Evolutionary conservation across 768 basidiomycete genomes (phyloP), one percentile per base, ranked within the genome.

Genomic region (Exidia glandulosa): DNA sequence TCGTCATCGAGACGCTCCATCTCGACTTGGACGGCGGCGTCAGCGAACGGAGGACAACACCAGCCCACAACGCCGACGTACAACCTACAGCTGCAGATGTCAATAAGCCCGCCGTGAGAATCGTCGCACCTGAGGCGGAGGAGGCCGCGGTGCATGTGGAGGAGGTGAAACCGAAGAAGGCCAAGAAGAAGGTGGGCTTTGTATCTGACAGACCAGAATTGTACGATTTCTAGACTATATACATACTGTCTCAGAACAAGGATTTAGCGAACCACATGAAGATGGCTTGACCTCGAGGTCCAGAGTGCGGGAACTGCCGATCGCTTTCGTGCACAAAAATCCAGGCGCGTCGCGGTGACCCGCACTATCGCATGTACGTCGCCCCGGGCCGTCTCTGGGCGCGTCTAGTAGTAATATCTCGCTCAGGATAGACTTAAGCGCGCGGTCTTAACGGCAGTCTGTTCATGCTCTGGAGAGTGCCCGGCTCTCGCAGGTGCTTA

Each of bases 1-100:
- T 97, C 60, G 75, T 94, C 25, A 82, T 98, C 65, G 95, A 97
- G 75, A 97, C 93, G 29, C 75, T 97, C 61, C 92, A 95, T 72
- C 76, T 95, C 29, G 86, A 88, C 69, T 75, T 90, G 36, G 89
- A 94, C 70, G 87, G 92, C n/a, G 88, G 92, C 16, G 82, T 91
- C 30, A 77, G 81, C 13, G 88, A 89, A 69, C 77, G 90, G 56
- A 80, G 86, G 62, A 90, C 87, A 10, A 81, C 74, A 4, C 78
- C 84, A 10, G 70, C 63, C 9, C 27, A 37, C n/a, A 52, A 31
- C n/a, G 50, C 45, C 58, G 29, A 67, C 57, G 57, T 57, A 3
- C 62, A 65, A 27, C 14, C 52, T 31, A 47, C 41, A 29, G 66
- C 59, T 34, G 47, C 61, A 13, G 63, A 45, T 19, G 30, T 19